A percentile compares a stretch with the other conserved stretches of the same genome.
These are phyloP conservation scores for Inga oerstediana DNA, from an alignment of 306 rosid genomes.

Conservation along the genomic window DNA sequence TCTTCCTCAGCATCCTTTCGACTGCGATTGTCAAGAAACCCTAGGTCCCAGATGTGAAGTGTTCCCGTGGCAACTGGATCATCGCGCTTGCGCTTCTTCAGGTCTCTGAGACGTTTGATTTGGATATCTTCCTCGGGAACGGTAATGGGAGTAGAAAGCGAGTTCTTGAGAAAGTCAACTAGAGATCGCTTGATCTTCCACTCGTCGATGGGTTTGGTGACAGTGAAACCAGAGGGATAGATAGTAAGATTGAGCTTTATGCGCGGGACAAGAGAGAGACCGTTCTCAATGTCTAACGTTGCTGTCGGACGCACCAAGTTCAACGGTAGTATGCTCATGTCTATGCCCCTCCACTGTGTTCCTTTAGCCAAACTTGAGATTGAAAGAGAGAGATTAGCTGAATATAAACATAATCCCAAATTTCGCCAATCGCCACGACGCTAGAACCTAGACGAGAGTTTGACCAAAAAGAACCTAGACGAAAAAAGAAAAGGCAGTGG, in stretches of 20 bases:
- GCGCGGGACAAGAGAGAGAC: slow-evolving; percentile 73
- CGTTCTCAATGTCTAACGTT: slow-evolving; percentile 61
- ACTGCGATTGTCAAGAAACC: slow-evolving; percentile 33
- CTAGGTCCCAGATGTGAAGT: slow-evolving; percentile 64
- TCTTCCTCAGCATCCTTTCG: slow-evolving; percentile 31
- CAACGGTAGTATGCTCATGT: slow-evolving; percentile 38
- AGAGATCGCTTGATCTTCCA: slow-evolving; percentile 84
- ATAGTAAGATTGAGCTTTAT: slow-evolving; percentile 69
- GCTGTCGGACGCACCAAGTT: slow-evolving; percentile 46
- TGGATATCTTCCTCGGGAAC: slow-evolving; percentile 72
- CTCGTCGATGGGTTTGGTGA: slow-evolving; percentile 71
- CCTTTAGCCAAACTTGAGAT: neutral
- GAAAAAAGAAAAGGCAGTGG: neutral
- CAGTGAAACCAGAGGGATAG: slow-evolving; percentile 50
- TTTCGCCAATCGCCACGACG: neutral
- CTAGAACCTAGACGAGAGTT: neutral
- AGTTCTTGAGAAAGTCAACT: slow-evolving; percentile 59
- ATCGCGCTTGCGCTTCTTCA: slow-evolving; percentile 82
- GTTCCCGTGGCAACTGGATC: slow-evolving; percentile 74
- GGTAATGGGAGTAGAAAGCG: slow-evolving; percentile 53
- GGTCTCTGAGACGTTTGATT: slow-evolving; percentile 57
- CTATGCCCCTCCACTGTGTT: neutral
- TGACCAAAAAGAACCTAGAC: neutral
- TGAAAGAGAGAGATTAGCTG: neutral
- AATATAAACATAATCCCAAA: no score